Percentiles rank a stretch among this genome's conserved stretches.
Evolutionary conservation across 2,329 filamentous ascomycete species (phyloP).

Genomic region (Ceratocystis cacaofunesta): DNA sequence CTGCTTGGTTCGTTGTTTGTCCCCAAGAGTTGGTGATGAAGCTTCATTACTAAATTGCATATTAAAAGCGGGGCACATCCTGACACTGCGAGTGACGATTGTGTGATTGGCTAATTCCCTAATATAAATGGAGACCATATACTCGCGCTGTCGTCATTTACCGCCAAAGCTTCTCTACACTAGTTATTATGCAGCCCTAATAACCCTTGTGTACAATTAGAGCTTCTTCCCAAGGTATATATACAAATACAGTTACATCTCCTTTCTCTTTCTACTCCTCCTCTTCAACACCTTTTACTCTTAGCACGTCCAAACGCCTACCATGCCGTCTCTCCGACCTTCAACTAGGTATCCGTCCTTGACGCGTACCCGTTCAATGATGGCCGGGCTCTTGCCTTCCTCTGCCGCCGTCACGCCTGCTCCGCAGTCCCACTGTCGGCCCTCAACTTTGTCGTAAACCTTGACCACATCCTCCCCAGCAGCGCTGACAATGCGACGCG

Average conservation of each 20-base stretch:
- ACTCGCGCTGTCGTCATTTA: neutral
- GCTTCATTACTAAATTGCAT: neutral
- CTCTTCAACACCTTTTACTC: too few relatives aligned
- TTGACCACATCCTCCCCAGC: constrained; percentile 90
- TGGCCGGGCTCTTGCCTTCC: constrained; percentile 42
- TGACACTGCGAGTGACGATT: neutral
- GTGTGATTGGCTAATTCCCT: neutral
- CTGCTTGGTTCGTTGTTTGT: neutral
- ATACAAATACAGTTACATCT: constrained; percentile 3
- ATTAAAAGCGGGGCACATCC: neutral
- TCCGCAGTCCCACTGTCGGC: constrained; percentile 91
- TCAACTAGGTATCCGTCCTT: constrained; percentile 91
- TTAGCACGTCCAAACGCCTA: constrained; percentile 78
- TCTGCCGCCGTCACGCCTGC: constrained; percentile 59
- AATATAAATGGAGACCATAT: neutral
- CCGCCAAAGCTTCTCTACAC: neutral
- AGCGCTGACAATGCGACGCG: constrained; percentile 73
- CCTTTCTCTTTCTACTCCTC: neutral
- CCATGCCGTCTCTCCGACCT: constrained; percentile 70
- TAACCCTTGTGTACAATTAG: neutral
- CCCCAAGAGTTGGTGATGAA: neutral
- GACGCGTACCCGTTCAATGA: constrained; percentile 75
- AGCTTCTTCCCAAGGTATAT: neutral
- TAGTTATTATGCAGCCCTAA: neutral
- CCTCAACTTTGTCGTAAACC: constrained; percentile 95